Base-by-base conservation (phyloP, 805 yeast species). In the Isabelozyma heimii region DNA sequence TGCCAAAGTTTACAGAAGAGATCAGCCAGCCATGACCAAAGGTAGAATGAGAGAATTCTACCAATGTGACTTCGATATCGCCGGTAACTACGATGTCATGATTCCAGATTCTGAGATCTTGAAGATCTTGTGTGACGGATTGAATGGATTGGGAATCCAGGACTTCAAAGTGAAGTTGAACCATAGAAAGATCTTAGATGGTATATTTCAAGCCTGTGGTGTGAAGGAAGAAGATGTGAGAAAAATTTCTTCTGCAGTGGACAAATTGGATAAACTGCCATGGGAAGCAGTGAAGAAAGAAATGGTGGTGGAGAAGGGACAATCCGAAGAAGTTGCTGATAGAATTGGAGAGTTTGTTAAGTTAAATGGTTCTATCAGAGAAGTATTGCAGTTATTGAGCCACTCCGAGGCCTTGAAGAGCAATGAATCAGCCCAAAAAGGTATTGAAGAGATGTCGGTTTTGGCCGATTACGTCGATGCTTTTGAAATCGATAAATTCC, bases 31-130 rank as follows among this genome's bases (percentile, higher is more conserved):
- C 8, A 94, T 94, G 99, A 92, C 98, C 45, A 94, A 94, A 72
- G 99, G 99, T 52, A 83, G 99, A 72, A 94, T 94, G 99, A 88
- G 99, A 81, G 99, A 94, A 72, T 94, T 94, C 63, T 94, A 94
- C 70, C 99, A 94, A 74, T 94, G 99, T 77, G 99, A 94, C 74
- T 89, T 94, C 61, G 99, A 94, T 69, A 77, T 94, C 62, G 99
- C 99, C 17, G 99, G 99, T 46, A 70, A 68, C 49, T 92, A 87
- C 67, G 99, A 94, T 62, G 62, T 84, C 27, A 94, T 94, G 99
- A 94, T 94, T 43, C 96, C 99, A 20, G 99, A 94, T 66, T 84
- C 97, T 8, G 99, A 94, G 73, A 77, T 85, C 50, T 78, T 94
- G 73, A 82, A 87, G 51, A 76, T 94, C 49, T 70, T 87, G 35